phyloP scores from a whole-genome alignment of 768 basidiomycete species.

The Lyophyllum atratum region DNA sequence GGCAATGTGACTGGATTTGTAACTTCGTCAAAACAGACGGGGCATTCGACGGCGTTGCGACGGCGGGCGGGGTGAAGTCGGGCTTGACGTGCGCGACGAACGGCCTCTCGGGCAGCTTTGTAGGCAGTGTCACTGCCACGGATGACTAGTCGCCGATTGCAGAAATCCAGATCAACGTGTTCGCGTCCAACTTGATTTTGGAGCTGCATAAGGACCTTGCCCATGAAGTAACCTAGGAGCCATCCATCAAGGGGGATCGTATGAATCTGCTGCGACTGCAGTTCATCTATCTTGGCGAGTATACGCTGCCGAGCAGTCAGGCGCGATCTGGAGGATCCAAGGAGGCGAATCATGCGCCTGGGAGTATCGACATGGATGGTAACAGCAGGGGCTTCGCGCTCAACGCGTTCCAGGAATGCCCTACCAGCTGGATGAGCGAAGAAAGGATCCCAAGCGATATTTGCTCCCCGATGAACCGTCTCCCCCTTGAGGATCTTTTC shows the following conservation, averaged over 20 bases:
- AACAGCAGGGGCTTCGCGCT: constrained; percentile 38
- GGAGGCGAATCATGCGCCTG: constrained; percentile 52
- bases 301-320: constrained; percentile 44
- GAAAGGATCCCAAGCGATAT: constrained; percentile 66
- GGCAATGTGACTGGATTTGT: constrained; percentile 50
- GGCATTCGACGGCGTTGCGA: constrained; percentile 43
- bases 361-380: constrained; percentile 41
- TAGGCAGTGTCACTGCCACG: constrained; percentile 55
- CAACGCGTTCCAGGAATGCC: constrained; percentile 46
- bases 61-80: constrained; percentile 18
- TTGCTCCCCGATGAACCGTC: constrained; percentile 49
- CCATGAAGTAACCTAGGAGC: constrained; percentile 47
- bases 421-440: constrained; percentile 46
- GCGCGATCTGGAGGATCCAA: constrained; percentile 49
- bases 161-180: constrained; percentile 53
- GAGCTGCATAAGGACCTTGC: constrained; percentile 45
- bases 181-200: constrained; percentile 55
- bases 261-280: constrained; percentile 43
- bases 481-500: constrained; percentile 68
- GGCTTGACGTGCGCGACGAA: constrained; percentile 32
- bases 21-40: constrained; percentile 67
- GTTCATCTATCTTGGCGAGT: constrained; percentile 43
- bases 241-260: constrained; percentile 48
- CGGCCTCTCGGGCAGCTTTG: constrained; percentile 41
- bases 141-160: constrained; percentile 44